Base-by-base conservation (phyloP, 2,329 filamentous ascomycete species). In the Cytospora leucostoma region DNA sequence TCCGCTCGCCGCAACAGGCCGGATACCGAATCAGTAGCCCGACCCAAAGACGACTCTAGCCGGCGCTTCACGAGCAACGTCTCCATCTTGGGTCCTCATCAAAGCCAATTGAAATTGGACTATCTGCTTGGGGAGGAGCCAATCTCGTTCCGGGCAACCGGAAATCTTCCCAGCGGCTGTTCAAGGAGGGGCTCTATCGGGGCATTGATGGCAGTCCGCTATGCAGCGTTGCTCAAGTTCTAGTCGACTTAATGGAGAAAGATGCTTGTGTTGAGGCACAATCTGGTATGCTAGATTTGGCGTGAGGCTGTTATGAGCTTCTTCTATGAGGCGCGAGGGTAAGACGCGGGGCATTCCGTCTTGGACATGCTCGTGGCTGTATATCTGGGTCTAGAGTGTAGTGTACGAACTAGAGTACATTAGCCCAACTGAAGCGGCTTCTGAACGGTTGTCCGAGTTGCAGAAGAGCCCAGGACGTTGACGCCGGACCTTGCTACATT, bases 241-340 rank as follows among this genome's bases (percentile, higher is more conserved):
- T 7, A 33, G 19, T 13, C 37, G 34, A 47, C 21, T 33, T 47
- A 7, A 27, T 32, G 33, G 38, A 32, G 44, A n/a, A 17, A 15
- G 40, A 47, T 47, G n/a, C 35, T 37, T 37, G 3, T 27, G 27
- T 27, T 27, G 27, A 7, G 19, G n/a, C 35, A 53, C 50, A 15
- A 60, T 21, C 57, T 60, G 7, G 49, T 60, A 27, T 35, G 47
- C 11, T 35, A 27, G 47, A n/a, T n/a, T n/a, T n/a, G n/a, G n/a
- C n/a, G n/a, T n/a, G n/a, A 32, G 37, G 21, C 7, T 54, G 17
- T 35, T 62, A 38, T 35, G 35, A 62, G 61, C 61, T 62, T 58
- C 61, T 62, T 54, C 61, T 58, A 58, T 58, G 37, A 58, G 61
- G 49, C 40, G n/a, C n/a, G n/a, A n/a, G n/a, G n/a, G n/a, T n/a